Evolutionary conservation across 2,329 filamentous ascomycete genomes (phyloP).

Genomic region (Exophiala mesophila): DNA sequence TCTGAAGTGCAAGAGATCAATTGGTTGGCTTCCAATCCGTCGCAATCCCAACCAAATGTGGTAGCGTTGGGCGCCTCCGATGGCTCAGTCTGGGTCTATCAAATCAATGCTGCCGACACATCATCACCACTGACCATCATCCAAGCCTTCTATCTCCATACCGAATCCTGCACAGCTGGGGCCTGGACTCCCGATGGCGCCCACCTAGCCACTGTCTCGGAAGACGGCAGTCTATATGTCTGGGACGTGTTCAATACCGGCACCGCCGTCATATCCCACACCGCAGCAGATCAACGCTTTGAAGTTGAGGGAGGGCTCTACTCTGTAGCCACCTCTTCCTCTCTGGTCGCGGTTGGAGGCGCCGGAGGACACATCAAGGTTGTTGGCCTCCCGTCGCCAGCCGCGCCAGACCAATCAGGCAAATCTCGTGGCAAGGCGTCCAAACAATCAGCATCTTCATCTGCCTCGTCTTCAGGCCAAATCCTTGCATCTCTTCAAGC

Average conservation of each 20-base stretch:
- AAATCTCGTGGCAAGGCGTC: slow-evolving; percentile 44
- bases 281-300: slow-evolving; percentile 80
- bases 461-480: slow-evolving; percentile 52
- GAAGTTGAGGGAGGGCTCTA: slow-evolving; percentile 86
- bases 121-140: slow-evolving; percentile 68
- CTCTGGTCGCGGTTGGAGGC: slow-evolving; percentile 80
- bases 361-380: slow-evolving; percentile 82
- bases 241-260: slow-evolving; percentile 76
- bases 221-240: slow-evolving; percentile 83
- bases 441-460: slow-evolving; percentile 31
- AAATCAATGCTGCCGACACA: slow-evolving; percentile 64
- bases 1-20: slow-evolving; percentile 94
- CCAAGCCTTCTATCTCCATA: slow-evolving; percentile 90
- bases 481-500: slow-evolving; percentile 81
- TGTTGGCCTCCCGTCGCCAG: slow-evolving; percentile 67
- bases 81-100: slow-evolving; percentile 93
- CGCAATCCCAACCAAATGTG: slow-evolving; percentile 67
- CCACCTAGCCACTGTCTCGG: slow-evolving; percentile 79
- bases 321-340: slow-evolving; percentile 75
- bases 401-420: slow-evolving; percentile 41
- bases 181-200: slow-evolving; percentile 85
- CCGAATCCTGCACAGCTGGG: slow-evolving; percentile 78
- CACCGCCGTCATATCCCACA: slow-evolving; percentile 70
- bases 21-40: slow-evolving; percentile 76
- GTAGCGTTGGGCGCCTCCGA: slow-evolving; percentile 84